These are phyloP conservation scores for Fusarium haematococcum DNA, from an alignment of 2,329 filamentous ascomycete species.

Conservation along the genomic window DNA sequence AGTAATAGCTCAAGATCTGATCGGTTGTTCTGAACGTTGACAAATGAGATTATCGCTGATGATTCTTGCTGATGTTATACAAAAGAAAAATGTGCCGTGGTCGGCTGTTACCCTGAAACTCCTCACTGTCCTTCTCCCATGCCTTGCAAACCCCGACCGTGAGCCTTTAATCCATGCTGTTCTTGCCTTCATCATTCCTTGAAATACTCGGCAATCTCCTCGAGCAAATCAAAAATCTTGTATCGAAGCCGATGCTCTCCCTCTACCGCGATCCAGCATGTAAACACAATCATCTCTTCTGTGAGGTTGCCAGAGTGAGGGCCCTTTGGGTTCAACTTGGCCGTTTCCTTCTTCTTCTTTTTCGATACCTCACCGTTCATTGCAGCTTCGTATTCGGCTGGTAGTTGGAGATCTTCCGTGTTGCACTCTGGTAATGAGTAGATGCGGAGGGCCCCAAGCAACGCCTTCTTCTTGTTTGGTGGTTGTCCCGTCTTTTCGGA, in stretches of 20 bases:
- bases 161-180: neutral
- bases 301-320: neutral
- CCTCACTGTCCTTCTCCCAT: neutral
- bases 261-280: constrained; percentile 17
- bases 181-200: neutral
- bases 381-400: neutral
- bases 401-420: neutral
- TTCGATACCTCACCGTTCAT: neutral
- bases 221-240: constrained; percentile 14
- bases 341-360: neutral
- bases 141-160: neutral
- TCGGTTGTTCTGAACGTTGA: neutral
- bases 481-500: neutral
- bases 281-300: constrained; percentile 21
- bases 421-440: neutral
- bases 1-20: neutral
- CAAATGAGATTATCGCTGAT: no score
- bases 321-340: neutral
- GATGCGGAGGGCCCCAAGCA: constrained; percentile 3
- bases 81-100: neutral
- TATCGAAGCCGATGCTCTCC: constrained; percentile 19
- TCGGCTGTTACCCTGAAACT: neutral
- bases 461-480: constrained; percentile 9
- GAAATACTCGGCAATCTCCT: constrained; percentile 21
- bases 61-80: neutral